Evolutionary conservation across 2,329 filamentous ascomycete species (phyloP).

Genomic region (Rhynchosporium graminicola): DNA sequence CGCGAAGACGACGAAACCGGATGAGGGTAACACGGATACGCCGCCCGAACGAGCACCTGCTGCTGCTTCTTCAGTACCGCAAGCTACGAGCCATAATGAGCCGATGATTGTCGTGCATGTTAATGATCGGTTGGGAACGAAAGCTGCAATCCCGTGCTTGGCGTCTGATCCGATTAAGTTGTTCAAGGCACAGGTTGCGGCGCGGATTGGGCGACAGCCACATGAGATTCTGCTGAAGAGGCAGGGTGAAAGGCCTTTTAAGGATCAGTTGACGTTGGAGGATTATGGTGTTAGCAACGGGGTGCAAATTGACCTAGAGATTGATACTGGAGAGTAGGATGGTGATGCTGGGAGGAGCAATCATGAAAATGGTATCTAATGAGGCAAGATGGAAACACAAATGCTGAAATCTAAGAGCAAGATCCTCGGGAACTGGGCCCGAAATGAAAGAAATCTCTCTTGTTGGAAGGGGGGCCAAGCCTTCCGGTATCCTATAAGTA

Average conservation of each 20-base stretch:
- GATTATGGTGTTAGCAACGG: conserved; percentile 96
- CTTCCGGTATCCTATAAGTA: too few relatives aligned
- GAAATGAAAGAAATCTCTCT: too few relatives aligned
- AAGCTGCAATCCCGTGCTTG: conserved; percentile 87
- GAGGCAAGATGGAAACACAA: neutral
- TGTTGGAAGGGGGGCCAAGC: too few relatives aligned
- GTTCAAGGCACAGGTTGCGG: conserved; percentile 90
- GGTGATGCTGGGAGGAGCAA: neutral
- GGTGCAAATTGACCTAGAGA: conserved; percentile 51
- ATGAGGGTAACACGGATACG: conserved; percentile 22
- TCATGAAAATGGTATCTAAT: neutral
- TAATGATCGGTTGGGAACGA: conserved; percentile 95
- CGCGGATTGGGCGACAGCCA: conserved; percentile 82
- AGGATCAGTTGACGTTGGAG: conserved; percentile 81
- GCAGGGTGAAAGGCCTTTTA: conserved; percentile 91
- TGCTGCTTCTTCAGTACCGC: conserved; percentile 27
- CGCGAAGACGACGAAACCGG: conserved; percentile 16
- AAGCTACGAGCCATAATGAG: conserved; percentile 48
- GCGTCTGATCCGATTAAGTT: conserved; percentile 80
- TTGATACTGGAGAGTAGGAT: conserved; percentile 41
- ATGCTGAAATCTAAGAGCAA: neutral
- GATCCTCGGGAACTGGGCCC: too few relatives aligned
- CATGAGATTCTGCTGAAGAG: conserved; percentile 91
- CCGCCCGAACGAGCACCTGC: conserved; percentile 32
- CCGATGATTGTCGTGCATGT: conserved; percentile 93